These are phyloP conservation scores for Microdochium trichocladiopsis DNA, from an alignment of 2,329 filamentous ascomycete genomes.

Conservation along the genomic window DNA sequence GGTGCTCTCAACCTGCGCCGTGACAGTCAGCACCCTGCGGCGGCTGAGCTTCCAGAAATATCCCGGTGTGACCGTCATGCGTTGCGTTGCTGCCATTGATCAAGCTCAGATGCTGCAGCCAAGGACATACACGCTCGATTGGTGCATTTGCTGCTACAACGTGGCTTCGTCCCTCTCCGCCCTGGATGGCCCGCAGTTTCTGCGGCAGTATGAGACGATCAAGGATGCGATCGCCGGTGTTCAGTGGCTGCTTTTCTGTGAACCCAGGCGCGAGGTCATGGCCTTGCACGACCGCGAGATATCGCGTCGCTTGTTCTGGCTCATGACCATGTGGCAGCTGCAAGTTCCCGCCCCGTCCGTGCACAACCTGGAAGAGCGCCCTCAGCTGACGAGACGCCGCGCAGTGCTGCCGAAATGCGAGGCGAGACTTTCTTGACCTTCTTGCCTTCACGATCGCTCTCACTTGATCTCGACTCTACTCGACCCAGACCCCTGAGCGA, in stretches of 20 bases:
- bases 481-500: neutral
- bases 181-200: conserved; percentile 6
- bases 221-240: conserved; percentile 3
- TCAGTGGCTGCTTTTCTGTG: conserved; percentile 1
- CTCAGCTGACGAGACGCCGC: neutral
- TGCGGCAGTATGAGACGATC: conserved; percentile 3
- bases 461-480: neutral
- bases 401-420: neutral
- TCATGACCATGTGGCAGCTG: conserved; percentile 1
- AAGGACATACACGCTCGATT: neutral
- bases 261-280: conserved; percentile 15
- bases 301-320: neutral
- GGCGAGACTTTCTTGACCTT: neutral
- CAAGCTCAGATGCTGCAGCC: neutral
- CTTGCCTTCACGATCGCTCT: neutral
- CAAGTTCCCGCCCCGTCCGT: neutral
- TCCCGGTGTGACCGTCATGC: neutral
- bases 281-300: neutral
- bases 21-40: neutral
- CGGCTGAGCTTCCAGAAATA: neutral
- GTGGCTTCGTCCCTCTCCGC: conserved; percentile 7
- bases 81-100: neutral
- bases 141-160: neutral
- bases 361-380: neutral
- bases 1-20: neutral